Evolutionary conservation across 2,329 filamentous ascomycete species (phyloP), one percentile per base, ranked within the genome.

Genomic region (Cyclaneusma minus): DNA sequence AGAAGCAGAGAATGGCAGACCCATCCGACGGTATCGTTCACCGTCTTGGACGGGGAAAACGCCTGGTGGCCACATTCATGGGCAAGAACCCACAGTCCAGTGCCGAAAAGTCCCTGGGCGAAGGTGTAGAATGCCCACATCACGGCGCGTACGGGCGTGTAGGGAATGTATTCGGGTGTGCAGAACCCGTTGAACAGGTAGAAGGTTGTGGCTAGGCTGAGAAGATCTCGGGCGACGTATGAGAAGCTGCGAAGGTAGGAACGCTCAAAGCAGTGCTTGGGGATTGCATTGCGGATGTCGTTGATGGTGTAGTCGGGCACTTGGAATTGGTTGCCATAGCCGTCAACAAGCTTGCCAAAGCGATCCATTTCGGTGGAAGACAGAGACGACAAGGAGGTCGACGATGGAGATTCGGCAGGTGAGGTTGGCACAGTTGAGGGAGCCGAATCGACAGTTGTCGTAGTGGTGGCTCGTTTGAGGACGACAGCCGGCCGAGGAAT

Each of bases 41-140:
- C 56, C 7, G 71, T 60, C 61, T 81, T 87, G 45, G 81, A 94
- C n/a, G 80, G 62, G 22, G 89, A 95, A 64, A 98, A 95, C 34
- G 89, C 77, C 54, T 89, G 81, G 59, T 98, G 89, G 39, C 89
- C 89, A 51, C 89, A 98, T 64, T 98, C 89, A 58, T 98, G 89
- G 34, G 89, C 87, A 39, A 98, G 62, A 34, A 98, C 83, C 89
- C 89, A 98, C 31, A 94, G 52, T 42, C 89, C 89, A 24, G 89
- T 98, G 43, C 68, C 87, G 49, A 94, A 87, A 31, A 95, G 67
- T 42, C 89, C 87, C 61, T 98, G 89, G 22, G 92, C 48, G 44
- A 93, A 55, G 27, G 83, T 44, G 50, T 76, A 76, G 17, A 70
- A 28, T 11, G 49, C 61, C 70, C 70, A 76, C 28, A 76, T 65